Base-by-base conservation (phyloP, 768 basidiomycete genomes). In the Infundibulicybe gibba region DNA sequence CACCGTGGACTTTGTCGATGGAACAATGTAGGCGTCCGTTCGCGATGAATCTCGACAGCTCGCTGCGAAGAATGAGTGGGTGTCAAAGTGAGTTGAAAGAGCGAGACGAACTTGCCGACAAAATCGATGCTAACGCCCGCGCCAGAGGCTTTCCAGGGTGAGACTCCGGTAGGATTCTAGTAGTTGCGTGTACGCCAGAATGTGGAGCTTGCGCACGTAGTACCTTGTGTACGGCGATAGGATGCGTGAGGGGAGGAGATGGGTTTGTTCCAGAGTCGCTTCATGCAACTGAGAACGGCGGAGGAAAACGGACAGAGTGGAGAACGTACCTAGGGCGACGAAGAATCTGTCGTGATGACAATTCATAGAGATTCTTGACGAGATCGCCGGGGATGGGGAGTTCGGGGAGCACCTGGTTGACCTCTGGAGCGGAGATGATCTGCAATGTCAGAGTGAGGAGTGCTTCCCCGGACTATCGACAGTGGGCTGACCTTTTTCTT, bases 271-370 rank as follows among this genome's bases (percentile, higher is more conserved):
- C 47, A 97, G 85, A 12, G 85, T 85, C 14, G 94, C 93, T 91
- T 54, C 21, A 4, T 9, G 20, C 2, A 31, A 41, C 32, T 25
- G 32, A 44, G 40, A 25, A 47, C 17, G 51, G 45, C 15, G 40
- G 13, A 37, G 31, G 42, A 38, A 21, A 39, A 11, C 32, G 52
- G 40, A 43, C 19, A 34, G 41, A 13, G 41, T 17, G 9, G 16
- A 48, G 31, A 47, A 56, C 73, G 16, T 53, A 90, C 90, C 90
- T 15, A 98, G 79, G 0, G 94, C 86, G 31, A 85, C 66, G 65
- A 97, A 99, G 70, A 98, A 93, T 51, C 92, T 90, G 60, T 91
- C 83, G 62, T 98, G 98, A 56, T 94, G 90, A 54, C 90, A 91
- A n/a, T 49, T 94, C 89, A 64, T 94, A 94, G 4, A 99, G 72